Conservation (phyloP, 345 rosid genomes). For the Ceriops zippeliana region DNA sequence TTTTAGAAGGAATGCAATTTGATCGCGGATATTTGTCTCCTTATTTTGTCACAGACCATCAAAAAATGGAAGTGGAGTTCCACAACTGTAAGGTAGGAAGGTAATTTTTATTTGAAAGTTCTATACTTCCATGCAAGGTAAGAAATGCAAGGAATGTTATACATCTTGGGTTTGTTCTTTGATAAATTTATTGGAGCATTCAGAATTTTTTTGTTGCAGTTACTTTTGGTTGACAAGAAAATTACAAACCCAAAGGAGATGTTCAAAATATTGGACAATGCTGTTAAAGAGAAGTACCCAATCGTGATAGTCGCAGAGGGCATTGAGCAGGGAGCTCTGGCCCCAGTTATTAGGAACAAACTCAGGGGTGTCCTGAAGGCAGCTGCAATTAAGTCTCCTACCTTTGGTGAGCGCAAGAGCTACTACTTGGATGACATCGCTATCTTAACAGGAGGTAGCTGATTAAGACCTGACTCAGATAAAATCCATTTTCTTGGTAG, state of each 20-base stretch:
- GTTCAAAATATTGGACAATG: constrained; percentile 78
- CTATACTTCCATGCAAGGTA: too few relatives aligned
- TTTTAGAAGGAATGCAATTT: constrained; percentile 92
- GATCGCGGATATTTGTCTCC: constrained; percentile 83
- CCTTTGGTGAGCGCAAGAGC: constrained; percentile 87
- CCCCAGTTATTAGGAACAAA: constrained; percentile 80
- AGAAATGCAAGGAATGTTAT: not conserved
- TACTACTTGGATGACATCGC: constrained; percentile 88
- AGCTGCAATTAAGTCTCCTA: constrained; percentile 87
- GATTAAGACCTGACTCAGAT: not conserved
- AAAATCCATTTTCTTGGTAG: not conserved
- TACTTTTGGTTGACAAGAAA: constrained; percentile 83
- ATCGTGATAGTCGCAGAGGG: constrained; percentile 76
- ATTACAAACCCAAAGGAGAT: constrained; percentile 73
- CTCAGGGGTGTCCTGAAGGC: constrained; percentile 72
- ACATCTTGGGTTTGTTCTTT: constrained; percentile 18
- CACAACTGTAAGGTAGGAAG: constrained; percentile 73
- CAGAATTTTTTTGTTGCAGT: constrained; percentile 45
- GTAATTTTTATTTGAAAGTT: not conserved
- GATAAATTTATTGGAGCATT: constrained; percentile 26
- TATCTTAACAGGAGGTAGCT: constrained; percentile 83
- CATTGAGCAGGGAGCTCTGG: constrained; percentile 73
- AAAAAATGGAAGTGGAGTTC: constrained; percentile 61
- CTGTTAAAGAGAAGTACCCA: constrained; percentile 81
- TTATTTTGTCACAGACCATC: constrained; percentile 70